Evolutionary conservation across 129 eudicot species (phyloP), one percentile per base, ranked within the genome.

Genomic region (Artemisia annua): DNA sequence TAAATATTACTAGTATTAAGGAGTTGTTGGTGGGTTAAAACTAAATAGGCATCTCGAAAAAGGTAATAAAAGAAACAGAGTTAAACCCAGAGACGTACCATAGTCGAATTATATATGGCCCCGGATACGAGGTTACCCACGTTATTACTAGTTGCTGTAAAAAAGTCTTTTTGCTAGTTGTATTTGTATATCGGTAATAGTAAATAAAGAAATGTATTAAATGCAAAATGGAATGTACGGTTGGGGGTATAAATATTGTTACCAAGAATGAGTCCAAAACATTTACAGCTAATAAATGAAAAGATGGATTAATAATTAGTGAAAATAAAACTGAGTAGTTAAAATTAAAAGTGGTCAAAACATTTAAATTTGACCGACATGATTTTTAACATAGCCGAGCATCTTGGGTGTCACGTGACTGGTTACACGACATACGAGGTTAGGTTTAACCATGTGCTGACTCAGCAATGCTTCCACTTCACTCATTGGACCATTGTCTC

Each of bases 361-460:
- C 56, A 62, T 80, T 78, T 39, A 50, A 79, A 86, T 82, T 84
- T 87, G 92, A 87, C 91, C 83, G 84, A 85, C 86, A 77, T 79
- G 52, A 80, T 76, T 80, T 20, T 79, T 77, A 77, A 85, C 83
- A 68, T 85, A 84, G 84, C 80, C 97, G 98, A 80, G 96, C 89
- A 92, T 92, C 96, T 78, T 79, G 96, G 96, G 91, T 63, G 79
- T 89, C 96, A 89, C 96, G 96, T 92, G 98, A 89, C 81, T 28
- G 58, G 81, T 66, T 83, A 66, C 91, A 83, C 96, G 73, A 24
- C 20, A 72, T 64, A 74, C 94, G 84, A 88, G 84, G 79, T 58
- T 4, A 44, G 10, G 11, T 32, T 32, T 4, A 72, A 71, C 68
- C 71, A 80, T 57, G 85, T 56, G 83, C 87, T 84, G 90, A 86